Percentiles rank a stretch among this genome's conserved stretches.
Conservation (phyloP, 805 yeast species). For the Yamadazyma endophytica region DNA sequence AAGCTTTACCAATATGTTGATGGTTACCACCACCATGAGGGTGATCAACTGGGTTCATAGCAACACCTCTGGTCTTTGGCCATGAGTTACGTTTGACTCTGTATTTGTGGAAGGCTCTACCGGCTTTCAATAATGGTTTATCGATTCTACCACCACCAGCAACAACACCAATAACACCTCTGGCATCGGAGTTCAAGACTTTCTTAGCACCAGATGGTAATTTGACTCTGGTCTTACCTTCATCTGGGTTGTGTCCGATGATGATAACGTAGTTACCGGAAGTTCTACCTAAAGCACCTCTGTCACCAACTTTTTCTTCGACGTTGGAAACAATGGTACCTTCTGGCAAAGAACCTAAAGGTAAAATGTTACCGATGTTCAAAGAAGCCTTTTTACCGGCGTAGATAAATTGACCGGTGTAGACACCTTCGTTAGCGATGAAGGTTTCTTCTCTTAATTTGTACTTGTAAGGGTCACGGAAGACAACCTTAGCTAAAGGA, state of each 20-base stretch:
- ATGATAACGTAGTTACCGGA: conserved; percentile 99
- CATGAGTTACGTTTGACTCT: conserved; percentile 99
- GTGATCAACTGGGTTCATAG: conserved; percentile 99
- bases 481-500: conserved; percentile 97
- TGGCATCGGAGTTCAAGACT: conserved; percentile 89
- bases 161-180: conserved; percentile 99
- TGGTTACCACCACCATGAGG: conserved; percentile 99
- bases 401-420: conserved; percentile 98
- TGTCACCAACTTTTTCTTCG: conserved; percentile 98
- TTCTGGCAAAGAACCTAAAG: conserved; percentile 96
- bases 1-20: conserved; percentile 35
- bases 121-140: conserved; percentile 99
- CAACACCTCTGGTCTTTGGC: conserved; percentile 99
- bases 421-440: conserved; percentile 99
- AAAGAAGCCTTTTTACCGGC: conserved; percentile 98
- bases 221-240: conserved; percentile 98
- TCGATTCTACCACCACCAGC: conserved; percentile 99
- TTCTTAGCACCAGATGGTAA: conserved; percentile 99
- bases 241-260: conserved; percentile 99
- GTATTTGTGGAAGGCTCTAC: conserved; percentile 99
- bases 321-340: conserved; percentile 94
- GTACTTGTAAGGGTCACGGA: conserved; percentile 99
- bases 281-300: conserved; percentile 99
- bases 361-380: conserved; percentile 95
- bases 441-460: conserved; percentile 97